Evolutionary conservation across 2,329 filamentous ascomycete genomes (phyloP), one percentile per base, ranked within the genome.

Genomic region (Penicillium sp.): DNA sequence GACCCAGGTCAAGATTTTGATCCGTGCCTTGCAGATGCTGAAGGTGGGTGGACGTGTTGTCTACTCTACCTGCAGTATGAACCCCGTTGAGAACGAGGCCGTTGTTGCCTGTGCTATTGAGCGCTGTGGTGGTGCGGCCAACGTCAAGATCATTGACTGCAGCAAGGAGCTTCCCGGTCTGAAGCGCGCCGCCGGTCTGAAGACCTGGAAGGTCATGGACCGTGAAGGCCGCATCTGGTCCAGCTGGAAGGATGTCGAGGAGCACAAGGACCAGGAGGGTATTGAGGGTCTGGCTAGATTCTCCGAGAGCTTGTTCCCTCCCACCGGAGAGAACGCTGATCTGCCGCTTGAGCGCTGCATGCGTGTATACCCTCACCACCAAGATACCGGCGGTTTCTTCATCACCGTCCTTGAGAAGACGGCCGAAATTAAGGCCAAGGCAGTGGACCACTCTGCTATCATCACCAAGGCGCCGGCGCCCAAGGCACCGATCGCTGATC

Each of bases 61-160:
- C 52, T 99, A 98, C 79, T 98, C 93, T 3, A 99, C 95, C 21
- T 99, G 95, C 83, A 97, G 92, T 75, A 92, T 99, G 90, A 99
- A 99, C 77, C 95, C 95, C 0, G 87, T 98, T 27, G 95, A 99
- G 80, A 96, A 99, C 70, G 95, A 99, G 77, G 89, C 95, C 7
- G 92, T 98, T 16, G 81, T 99, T 59, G 87, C 91, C 1, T 88
- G 89, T 26, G 95, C 95, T 11, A 93, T 99, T 66, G 89, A 92
- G 67, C 85, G 93, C 55, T 98, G 93, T 69, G 95, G 95, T 61
- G 95, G 95, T 3, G 77, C 85, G 4, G 82, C 84, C 14, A 95
- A 93, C 70, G 89, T 99, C 50, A 85, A 89, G 63, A 88, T 99
- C 45, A 75, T 98, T 55, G 92, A 97, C 74, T 95, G 90, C 77